Conservation (phyloP, 805 yeast genomes). For the Osmozyma mogii region DNA sequence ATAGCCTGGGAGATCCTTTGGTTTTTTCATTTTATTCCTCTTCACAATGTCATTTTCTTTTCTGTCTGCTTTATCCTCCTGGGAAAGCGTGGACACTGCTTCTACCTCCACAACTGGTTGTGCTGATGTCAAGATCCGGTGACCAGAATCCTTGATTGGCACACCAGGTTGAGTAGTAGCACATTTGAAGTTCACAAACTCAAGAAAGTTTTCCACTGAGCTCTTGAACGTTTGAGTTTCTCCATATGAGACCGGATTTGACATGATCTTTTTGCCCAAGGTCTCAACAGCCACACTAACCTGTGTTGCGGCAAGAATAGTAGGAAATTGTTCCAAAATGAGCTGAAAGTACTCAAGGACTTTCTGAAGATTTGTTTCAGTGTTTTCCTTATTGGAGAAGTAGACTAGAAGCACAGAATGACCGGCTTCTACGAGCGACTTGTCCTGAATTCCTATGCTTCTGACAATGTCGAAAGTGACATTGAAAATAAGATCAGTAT, state of each 20-base stretch:
- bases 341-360: constrained; percentile 36
- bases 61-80: constrained; percentile 12
- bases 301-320: constrained; percentile 44
- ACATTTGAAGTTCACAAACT: constrained; percentile 35
- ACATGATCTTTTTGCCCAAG: constrained; percentile 36
- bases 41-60: constrained; percentile 16
- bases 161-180: constrained; percentile 26
- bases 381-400: constrained; percentile 21
- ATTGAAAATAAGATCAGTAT: constrained; percentile 19
- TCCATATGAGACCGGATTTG: constrained; percentile 14
- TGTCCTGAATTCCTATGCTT: constrained; percentile 12
- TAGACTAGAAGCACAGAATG: constrained; percentile 48
- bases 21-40: constrained; percentile 25
- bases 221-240: constrained; percentile 4
- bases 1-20: constrained; percentile 17
- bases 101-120: constrained; percentile 31
- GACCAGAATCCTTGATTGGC: constrained; percentile 9
- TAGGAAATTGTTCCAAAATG: constrained; percentile 50
- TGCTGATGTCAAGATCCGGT: constrained; percentile 22
- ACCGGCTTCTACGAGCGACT: constrained; percentile 45
- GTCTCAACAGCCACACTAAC: constrained; percentile 50
- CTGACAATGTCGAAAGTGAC: constrained; percentile 26
- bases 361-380: constrained; percentile 11
- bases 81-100: constrained; percentile 28
- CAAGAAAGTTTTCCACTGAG: constrained; percentile 31